Base-by-base conservation (phyloP, 495 filamentous ascomycete genomes). In the Penicillium desertorum region DNA sequence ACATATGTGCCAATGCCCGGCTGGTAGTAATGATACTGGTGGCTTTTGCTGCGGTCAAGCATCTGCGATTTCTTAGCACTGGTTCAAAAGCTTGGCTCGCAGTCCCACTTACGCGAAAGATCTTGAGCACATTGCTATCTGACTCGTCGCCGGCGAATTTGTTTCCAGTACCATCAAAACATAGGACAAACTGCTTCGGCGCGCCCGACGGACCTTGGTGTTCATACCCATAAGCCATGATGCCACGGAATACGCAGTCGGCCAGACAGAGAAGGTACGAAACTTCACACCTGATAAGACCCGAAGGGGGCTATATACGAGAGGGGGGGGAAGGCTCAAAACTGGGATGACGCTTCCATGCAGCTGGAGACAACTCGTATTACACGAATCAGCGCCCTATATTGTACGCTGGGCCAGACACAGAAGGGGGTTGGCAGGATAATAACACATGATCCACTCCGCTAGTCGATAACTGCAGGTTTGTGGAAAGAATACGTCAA, bases 141-240 rank as follows among this genome's bases (percentile, higher is more conserved):
- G 84, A 84, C 47, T 88, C 85, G 64, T 90, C 88, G 10, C 91
- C 89, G 29, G 79, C 79, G 65, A 94, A 95, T 62, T 92, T 90
- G 64, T 96, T 94, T 2, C 91, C 91, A 0, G 91, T 96, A 23
- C 91, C 91, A 67, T 96, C 91, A 56, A 96, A 96, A 63, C 91
- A 95, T 4, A 96, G 76, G 17, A 96, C 84, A 45, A 95, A 79
- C 55, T 82, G 80, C 66, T 76, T 80, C 5, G 74, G 75, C 29
- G 59, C 55, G 20, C 44, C 52, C 14, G 55, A 56, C 5, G 64
- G 63, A 34, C 51, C 59, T 29, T 65, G 54, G 9, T 29, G 43
- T 41, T 23, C 53, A 29, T 47, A 41, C 20, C 42, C 44, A 32
- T 59, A 51, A 50, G 50, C 55, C 60, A 60, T 70, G 45, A 64